Conservation (phyloP, 306 rosid genomes). For the Gastrolobium bilobum region DNA sequence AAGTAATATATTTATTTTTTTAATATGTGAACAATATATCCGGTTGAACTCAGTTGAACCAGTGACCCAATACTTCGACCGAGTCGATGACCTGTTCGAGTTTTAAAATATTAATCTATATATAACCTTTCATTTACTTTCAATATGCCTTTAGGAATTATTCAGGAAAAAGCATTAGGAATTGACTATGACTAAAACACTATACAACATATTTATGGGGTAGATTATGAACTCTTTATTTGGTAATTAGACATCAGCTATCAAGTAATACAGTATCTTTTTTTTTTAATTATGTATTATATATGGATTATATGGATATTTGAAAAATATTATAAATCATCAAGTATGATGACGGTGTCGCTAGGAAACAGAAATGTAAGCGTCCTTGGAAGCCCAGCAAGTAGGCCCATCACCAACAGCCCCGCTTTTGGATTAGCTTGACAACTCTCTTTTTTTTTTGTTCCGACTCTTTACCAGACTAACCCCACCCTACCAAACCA, state of each 20-base stretch:
- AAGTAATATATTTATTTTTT: too few species aligned
- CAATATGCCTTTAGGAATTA: too few species aligned
- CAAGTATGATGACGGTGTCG: background rate
- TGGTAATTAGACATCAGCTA: background rate
- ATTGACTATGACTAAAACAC: background rate
- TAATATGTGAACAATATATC: too few species aligned
- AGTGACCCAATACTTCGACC: too few species aligned
- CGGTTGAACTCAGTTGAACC: too few species aligned
- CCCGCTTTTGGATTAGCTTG: background rate
- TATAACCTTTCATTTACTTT: too few species aligned
- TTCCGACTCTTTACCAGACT: background rate
- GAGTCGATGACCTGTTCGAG: too few species aligned
- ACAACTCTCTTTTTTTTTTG: background rate
- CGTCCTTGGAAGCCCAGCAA: background rate
- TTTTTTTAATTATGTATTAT: background rate
- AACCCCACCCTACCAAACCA: constrained; percentile 9
- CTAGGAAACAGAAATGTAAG: background rate
- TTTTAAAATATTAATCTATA: too few species aligned
- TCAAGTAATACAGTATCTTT: background rate
- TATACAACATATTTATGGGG: background rate
- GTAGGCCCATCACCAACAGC: constrained; percentile 8
- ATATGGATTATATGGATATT: background rate
- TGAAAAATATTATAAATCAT: background rate
- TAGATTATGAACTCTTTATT: background rate
- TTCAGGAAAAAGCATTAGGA: background rate